phyloP scores from a whole-genome alignment of 2,329 filamentous ascomycete species.

The Penicillium brasilianum region DNA sequence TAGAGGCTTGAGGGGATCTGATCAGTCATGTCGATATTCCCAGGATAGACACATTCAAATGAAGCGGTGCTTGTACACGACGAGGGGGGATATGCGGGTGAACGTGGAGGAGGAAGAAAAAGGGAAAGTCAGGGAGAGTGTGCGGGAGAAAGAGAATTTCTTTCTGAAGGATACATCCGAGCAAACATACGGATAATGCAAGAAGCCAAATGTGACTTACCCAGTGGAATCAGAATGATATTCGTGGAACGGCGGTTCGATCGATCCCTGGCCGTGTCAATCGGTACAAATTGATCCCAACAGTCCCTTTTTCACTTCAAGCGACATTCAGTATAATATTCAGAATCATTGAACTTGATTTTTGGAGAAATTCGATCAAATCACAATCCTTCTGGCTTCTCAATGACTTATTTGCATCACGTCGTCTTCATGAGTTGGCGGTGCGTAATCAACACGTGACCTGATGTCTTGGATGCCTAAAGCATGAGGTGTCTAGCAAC shows the following conservation, averaged over 20 bases:
- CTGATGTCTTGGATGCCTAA: background rate
- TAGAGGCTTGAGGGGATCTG: background rate
- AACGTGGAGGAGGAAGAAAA: background rate
- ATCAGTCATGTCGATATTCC: constrained; percentile 6
- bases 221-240: background rate
- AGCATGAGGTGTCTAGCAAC: background rate
- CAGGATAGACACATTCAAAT: background rate
- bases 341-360: background rate
- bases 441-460: constrained; percentile 6
- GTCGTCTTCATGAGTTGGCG: constrained; percentile 1
- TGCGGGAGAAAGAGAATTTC: background rate
- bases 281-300: background rate
- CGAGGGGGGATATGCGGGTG: background rate
- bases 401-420: background rate
- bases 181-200: background rate
- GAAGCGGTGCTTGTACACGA: background rate
- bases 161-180: no score
- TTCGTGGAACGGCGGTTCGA: background rate
- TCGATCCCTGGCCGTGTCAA: background rate
- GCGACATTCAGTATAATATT: background rate
- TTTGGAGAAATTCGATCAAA: background rate
- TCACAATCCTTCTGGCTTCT: background rate
- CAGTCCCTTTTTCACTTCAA: background rate
- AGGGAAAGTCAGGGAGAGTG: background rate
- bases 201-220: constrained; percentile 2